Base-by-base conservation (phyloP, 352 stramenopile species). In the Globisporangium emineosum region DNA sequence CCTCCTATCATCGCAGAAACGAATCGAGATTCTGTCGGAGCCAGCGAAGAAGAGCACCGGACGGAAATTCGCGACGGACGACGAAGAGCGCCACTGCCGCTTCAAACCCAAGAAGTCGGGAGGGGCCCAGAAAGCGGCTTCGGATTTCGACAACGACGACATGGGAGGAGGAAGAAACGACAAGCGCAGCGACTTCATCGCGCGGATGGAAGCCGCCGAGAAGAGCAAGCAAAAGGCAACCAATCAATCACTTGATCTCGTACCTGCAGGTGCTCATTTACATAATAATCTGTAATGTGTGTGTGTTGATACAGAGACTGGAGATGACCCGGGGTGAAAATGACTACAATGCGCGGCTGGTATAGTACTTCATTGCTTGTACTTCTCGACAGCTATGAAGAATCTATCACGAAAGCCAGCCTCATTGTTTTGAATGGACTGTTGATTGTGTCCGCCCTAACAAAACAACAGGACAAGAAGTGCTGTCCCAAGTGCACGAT, bases 161-260 rank as follows among this genome's bases (percentile, higher is more conserved):
- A 45, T 15, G 15, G 60, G 55, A 25, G 19, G 37, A 6, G 32
- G 27, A 15, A 27, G 25, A 7, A 56, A 35, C 21, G 42, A 47
- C 4, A 50, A 42, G 2, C 54, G 55, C 2, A 69, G 66, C 40
- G 75, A 78, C 23, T 93, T 93, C 54, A 78, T 94, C 40, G 76
- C 81, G 50, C 72, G 86, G 0, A 94, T 93, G 84, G 84, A 94
- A 56, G 83, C 83, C 19, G 77, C 81, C 10, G 86, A 94, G 70
- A 79, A 73, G 47, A 93, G 91, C 66, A 78, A 80, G 12, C 83
- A 86, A 64, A 91, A 92, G 78, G 84, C 90, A 54, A 15, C 17
- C 35, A 37, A 43, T n/a, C 2, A 19, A 43, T n/a, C n/a, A n/a
- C n/a, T n/a, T 43, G 35, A 43, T 43, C 19, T 43, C 13, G 4